These are phyloP conservation scores for Pythium rishiriense DNA, from an alignment of 352 stramenopile genomes.

Conservation along the genomic window DNA sequence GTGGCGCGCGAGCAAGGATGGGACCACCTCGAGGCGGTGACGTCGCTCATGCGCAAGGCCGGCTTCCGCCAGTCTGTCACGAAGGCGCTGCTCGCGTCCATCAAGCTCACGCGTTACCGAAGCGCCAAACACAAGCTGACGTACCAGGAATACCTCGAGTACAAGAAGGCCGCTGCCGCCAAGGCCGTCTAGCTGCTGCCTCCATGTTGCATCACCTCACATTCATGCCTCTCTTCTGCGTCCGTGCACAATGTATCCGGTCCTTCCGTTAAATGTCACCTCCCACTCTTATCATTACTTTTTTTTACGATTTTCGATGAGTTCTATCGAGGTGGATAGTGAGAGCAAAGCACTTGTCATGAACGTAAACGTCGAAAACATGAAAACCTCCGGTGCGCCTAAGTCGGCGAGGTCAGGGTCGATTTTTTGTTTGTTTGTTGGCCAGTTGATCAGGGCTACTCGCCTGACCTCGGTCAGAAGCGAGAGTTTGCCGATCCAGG, in stretches of 20 bases:
- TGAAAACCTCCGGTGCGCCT: neutral
- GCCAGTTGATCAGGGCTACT: neutral
- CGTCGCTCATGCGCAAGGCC: constrained; percentile 78
- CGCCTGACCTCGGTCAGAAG: constrained; percentile 4
- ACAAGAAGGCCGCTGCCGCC: constrained; percentile 40
- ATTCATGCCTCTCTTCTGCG: neutral
- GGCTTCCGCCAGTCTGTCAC: constrained; percentile 65
- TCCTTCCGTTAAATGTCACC: neutral
- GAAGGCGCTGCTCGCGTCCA: constrained; percentile 47
- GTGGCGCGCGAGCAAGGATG: constrained; percentile 76
- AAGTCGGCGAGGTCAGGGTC: neutral
- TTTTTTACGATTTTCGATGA: neutral
- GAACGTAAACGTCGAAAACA: constrained; percentile 7
- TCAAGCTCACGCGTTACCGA: constrained; percentile 80
- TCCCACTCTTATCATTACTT: neutral
- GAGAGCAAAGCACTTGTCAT: constrained; percentile 1
- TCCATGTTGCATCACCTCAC: neutral
- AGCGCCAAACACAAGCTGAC: constrained; percentile 83
- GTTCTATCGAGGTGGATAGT: constrained; percentile 9
- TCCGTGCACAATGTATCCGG: neutral
- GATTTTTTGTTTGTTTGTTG: constrained; percentile 11
- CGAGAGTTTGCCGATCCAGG: constrained; percentile 18
- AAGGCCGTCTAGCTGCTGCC: constrained; percentile 5
- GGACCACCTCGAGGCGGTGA: constrained; percentile 70
- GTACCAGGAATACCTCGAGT: constrained; percentile 74